Base-by-base conservation (phyloP, 139 green algal species). In the Chlamydomonas schloesseri region DNA sequence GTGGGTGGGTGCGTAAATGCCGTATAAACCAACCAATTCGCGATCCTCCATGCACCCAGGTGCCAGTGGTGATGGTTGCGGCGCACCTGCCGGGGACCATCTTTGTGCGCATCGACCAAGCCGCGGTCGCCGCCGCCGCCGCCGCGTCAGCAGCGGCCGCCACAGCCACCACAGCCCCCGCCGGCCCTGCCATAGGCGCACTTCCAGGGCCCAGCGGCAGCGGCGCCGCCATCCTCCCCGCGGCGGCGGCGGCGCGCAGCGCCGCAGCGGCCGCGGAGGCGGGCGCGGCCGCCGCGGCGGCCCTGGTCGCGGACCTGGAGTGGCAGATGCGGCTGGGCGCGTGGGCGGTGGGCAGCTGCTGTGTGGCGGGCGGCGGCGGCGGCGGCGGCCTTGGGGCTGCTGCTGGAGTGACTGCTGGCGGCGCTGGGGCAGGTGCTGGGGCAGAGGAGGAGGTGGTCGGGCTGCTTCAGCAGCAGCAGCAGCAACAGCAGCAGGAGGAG, bases 1-100 rank as follows among this genome's bases (percentile, higher is more conserved):
- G 42, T 50, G 42, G 5, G 42, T 50, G 42, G 6, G 42, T 8
- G 42, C 42, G 42, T 50, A 8, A 5, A 8, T 50, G 42, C n/a
- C n/a, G n/a, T n/a, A n/a, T n/a, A n/a, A n/a, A n/a, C n/a, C n/a
- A n/a, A n/a, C n/a, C n/a, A n/a, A n/a, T n/a, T n/a, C n/a, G n/a
- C n/a, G n/a, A n/a, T n/a, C n/a, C n/a, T 50, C 6, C 8, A 8
- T 50, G 42, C 8, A 0, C 20, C 1, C 79, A 85, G 79, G 50
- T 76, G n/a, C 79, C 79, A 2, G 79, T 85, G 13, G 79, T 85
- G 20, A 76, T 85, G 47, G 67, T 76, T 9, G 79, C 79, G 5
- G 79, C 79, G 3, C 79, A 77, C n/a, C 31, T 85, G 31, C 79
- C 79, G 4, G 79, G 79, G 3, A 85, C 79, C 64, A 77, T 85